Conservation (phyloP, 257 asterid species). For the Haberlea rhodopensis region DNA sequence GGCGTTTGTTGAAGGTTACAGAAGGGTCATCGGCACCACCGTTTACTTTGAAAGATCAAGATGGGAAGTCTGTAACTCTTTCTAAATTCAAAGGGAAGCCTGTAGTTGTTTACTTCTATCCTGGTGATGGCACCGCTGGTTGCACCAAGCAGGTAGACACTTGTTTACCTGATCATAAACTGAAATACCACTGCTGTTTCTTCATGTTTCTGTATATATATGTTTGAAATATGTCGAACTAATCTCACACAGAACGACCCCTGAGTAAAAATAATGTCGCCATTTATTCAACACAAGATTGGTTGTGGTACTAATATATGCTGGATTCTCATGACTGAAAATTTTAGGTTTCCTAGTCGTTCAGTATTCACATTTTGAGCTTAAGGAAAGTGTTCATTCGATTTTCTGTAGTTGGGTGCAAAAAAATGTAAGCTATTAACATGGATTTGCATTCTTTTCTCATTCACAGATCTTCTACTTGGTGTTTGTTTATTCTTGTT, state of each 20-base stretch:
- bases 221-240: not conserved
- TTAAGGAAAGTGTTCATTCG: not conserved
- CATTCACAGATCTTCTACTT: not conserved
- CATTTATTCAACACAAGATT: slow-evolving; percentile 1
- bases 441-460: not conserved
- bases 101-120: slow-evolving; percentile 89
- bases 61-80: slow-evolving; percentile 75
- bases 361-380: not conserved
- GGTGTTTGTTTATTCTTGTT: not conserved
- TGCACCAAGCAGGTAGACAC: slow-evolving; percentile 85
- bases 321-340: not conserved
- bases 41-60: slow-evolving; percentile 88
- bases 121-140: slow-evolving; percentile 96
- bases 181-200: not conserved
- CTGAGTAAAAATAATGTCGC: not conserved
- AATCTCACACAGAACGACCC: not conserved
- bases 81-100: slow-evolving; percentile 95
- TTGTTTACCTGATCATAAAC: not conserved
- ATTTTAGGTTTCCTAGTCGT: not conserved
- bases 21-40: slow-evolving; percentile 74
- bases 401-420: not conserved
- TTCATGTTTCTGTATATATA: not conserved
- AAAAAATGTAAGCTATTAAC: not conserved
- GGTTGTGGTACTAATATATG: not conserved
- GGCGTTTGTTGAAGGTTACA: slow-evolving; percentile 46